These are phyloP conservation scores for Ophiostoma quercus DNA, from an alignment of 2,329 filamentous ascomycete species.

Conservation along the genomic window DNA sequence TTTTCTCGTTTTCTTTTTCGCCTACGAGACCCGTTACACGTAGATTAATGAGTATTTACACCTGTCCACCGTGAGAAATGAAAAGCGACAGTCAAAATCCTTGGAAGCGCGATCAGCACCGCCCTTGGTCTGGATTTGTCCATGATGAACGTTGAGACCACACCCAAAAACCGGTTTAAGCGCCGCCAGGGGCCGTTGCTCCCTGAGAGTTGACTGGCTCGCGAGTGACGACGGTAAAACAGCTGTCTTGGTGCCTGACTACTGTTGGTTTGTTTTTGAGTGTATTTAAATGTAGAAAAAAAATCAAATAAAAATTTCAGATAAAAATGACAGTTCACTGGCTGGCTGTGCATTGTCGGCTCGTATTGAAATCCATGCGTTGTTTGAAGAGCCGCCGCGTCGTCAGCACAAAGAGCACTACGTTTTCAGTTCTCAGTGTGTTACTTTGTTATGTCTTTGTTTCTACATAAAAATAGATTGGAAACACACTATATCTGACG, in stretches of 20 bases:
- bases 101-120: constrained; percentile 2
- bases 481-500: background rate
- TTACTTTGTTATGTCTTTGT: background rate
- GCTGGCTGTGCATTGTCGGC: background rate
- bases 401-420: constrained; percentile 6
- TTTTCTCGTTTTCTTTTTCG: background rate
- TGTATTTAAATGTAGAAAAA: background rate
- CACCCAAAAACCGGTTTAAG: background rate
- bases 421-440: background rate
- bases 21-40: background rate
- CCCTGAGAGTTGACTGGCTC: constrained; percentile 11
- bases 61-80: background rate
- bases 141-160: background rate
- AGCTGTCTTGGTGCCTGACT: background rate
- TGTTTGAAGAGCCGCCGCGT: constrained; percentile 6
- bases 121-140: constrained; percentile 1
- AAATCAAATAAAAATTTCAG: background rate
- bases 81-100: constrained; percentile 6
- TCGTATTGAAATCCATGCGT: background rate
- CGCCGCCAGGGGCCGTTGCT: constrained; percentile 14
- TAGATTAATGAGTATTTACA: background rate
- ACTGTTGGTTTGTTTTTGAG: background rate
- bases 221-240: constrained; percentile 1
- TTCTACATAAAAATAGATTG: background rate
- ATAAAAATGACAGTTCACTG: background rate